Base-by-base conservation (phyloP, 257 asterid species). In the Solanum chmielewskii region DNA sequence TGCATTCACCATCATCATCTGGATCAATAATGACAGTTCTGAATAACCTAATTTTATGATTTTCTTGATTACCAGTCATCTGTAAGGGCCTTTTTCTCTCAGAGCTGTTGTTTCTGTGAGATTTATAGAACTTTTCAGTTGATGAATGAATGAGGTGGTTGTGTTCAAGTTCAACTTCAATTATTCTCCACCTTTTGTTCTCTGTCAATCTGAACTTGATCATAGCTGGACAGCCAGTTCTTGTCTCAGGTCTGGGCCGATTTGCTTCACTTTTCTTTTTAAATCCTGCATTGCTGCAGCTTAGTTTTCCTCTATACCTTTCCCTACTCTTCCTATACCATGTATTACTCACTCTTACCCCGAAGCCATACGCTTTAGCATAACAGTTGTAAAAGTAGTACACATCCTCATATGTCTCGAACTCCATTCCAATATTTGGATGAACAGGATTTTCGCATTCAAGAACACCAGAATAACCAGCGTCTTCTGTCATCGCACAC, bases 141-240 rank as follows among this genome's bases (percentile, higher is more conserved):
- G 88, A 23, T 64, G 90, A 92, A 89, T 86, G 89, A 52, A 91
- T 89, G 85, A 93, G 89, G 87, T 93, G 96, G 87, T 93, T 93
- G 88, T 93, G 96, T 69, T 93, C 96, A 37, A 93, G 93, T 86
- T 92, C 96, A 27, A 88, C 89, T 89, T 92, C 96, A 86, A 92
- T 90, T 86, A 93, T 87, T 89, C 93, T 91, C 96, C 95, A 93
- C 56, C 95, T 86, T 60, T 89, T 90, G 71, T 88, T 93, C 84
- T 92, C 95, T 91, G 91, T 90, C 88, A 92, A 70, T 88, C 95
- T 91, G 87, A 91, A 92, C 86, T 93, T 93, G 59, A 93, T 87
- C 96, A 93, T 93, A 44, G 94, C 96, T 12, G 94, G 95, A 89
- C 96, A 92, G 33, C 95, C 96, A 6, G 95, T 93, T 86, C 96